Percentiles rank a stretch among this genome's conserved stretches.
Conservation (phyloP, 2,329 filamentous ascomycete genomes). For the Anthostomella pinea region DNA sequence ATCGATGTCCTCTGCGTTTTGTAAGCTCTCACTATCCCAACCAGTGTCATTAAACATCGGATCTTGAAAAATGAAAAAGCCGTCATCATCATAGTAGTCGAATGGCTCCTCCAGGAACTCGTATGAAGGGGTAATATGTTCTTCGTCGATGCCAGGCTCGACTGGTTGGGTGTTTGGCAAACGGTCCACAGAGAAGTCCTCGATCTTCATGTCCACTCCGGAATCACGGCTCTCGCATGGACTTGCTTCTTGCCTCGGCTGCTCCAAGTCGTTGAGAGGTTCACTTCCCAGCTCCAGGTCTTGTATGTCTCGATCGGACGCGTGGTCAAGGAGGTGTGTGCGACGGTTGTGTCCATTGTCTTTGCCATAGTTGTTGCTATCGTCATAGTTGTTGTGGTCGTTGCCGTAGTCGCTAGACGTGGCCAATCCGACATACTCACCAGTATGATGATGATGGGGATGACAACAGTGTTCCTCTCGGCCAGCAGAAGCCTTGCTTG, state of each 20-base stretch:
- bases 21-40: conserved; percentile 83
- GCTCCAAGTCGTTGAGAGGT: no score
- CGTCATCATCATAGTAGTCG: conserved; percentile 60
- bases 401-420: conserved; percentile 11
- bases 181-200: conserved; percentile 18
- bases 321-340: no score
- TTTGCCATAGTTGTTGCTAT: no score
- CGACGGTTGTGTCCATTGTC: no score
- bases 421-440: conserved; percentile 42
- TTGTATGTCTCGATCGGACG: no score
- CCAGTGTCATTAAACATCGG: conserved; percentile 66
- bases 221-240: conserved; percentile 8
- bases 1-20: conserved; percentile 94
- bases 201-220: conserved; percentile 16
- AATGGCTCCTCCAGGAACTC: conserved; percentile 44
- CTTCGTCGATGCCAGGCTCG: conserved; percentile 19
- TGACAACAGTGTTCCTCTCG: conserved; percentile 12
- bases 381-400: conserved; percentile 33
- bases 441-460: conserved; percentile 47
- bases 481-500: conserved; percentile 34
- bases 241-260: conserved; percentile 19
- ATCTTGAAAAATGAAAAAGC: conserved; percentile 51
- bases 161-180: conserved; percentile 10
- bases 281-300: no score
- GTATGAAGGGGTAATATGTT: conserved; percentile 30